Base-by-base conservation (phyloP, 805 yeast genomes). In the Metschnikowia amazonensis region DNA sequence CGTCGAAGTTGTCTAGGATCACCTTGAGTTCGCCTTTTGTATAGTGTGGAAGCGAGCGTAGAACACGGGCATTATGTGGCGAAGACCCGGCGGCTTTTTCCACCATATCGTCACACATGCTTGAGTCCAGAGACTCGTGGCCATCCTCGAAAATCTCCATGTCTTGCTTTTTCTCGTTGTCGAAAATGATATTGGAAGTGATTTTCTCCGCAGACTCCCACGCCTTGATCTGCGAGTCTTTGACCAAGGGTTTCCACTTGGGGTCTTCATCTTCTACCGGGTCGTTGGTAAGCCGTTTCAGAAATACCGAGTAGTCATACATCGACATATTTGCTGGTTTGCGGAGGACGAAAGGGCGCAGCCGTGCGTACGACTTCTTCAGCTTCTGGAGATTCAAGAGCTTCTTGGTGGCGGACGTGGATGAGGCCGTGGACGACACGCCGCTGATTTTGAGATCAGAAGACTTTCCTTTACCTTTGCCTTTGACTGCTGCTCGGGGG, bases 161-260 rank as follows among this genome's bases (percentile, higher is more conserved):
- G 23, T 38, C 46, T 57, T 27, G 50, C 48, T 40, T 59, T 66
- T 21, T 60, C 13, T 58, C 58, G 39, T 57, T 56, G 37, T 66
- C 70, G 46, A 70, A 70, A 2, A 71, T 68, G 28, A 70, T 49
- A 43, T 63, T 69, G 21, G 58, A 53, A 45, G 66, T 62, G 35
- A 67, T 62, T 49, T 66, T 64, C 47, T 71, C 75, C 1, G 74
- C 75, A 23, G 68, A 62, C 48, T 71, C 75, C 76, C 76, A 71
- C 16, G 75, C 75, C 42, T 63, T 62, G 10, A 70, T 58, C 50
- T 70, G 75, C n/a, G 73, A 66, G 34, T 66, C 67, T 53, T 66
- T 70, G 8, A 69, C 54, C 13, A 63, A 59, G 1, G 72, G 73
- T 18, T 67, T 66, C n/a, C 58, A 41, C 28, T 23, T 37, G 2